A percentile compares a stretch with the other conserved stretches of the same genome.
phyloP scores from a whole-genome alignment of 2,329 filamentous ascomycete species.

The Neofusicoccum sp. region DNA sequence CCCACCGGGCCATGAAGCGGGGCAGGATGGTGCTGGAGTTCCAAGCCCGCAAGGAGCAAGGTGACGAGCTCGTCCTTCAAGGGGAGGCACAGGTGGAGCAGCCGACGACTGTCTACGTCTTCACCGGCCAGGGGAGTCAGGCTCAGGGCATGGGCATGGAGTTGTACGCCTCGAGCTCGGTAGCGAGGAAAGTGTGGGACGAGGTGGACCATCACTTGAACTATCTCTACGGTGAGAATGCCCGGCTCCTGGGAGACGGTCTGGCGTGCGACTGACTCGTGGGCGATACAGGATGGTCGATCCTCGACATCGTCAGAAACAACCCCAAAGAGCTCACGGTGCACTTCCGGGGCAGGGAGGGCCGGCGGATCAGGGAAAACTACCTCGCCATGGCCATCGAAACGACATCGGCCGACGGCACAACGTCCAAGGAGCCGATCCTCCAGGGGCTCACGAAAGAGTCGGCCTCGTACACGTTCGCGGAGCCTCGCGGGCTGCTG shows the following conservation, averaged over 20 bases:
- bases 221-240: no score
- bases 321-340: constrained; percentile 41
- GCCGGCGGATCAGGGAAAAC: constrained; percentile 33
- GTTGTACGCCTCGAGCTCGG: constrained; percentile 35
- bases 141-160: constrained; percentile 44
- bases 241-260: no score
- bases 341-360: constrained; percentile 38
- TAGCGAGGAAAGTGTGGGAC: constrained; percentile 48
- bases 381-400: constrained; percentile 30
- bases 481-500: constrained; percentile 22
- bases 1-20: constrained; percentile 36
- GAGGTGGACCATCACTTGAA: constrained; percentile 50
- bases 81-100: constrained; percentile 34
- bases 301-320: constrained; percentile 38
- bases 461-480: constrained; percentile 24
- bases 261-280: no score
- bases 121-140: constrained; percentile 45
- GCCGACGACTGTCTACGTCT: constrained; percentile 36
- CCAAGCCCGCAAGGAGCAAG: constrained; percentile 29
- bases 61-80: constrained; percentile 31
- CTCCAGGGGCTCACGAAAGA: background rate
- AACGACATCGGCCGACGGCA: background rate
- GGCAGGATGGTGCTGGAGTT: constrained; percentile 35
- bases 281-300: constrained; percentile 27
- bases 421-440: background rate